Conservation (phyloP, 768 basidiomycete genomes). For the Suillus spraguei region DNA sequence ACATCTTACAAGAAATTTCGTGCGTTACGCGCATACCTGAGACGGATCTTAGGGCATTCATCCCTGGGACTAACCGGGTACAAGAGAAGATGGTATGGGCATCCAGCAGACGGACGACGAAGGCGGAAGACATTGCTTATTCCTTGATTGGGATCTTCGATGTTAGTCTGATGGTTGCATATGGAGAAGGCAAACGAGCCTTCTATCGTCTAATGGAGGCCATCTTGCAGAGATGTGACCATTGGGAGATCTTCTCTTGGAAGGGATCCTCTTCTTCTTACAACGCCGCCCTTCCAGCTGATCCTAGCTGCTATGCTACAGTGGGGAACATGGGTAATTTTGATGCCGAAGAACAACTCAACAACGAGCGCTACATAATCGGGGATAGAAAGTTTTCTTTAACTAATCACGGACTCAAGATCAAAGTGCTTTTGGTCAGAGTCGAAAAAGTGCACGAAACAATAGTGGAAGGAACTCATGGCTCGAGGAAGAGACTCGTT, state of each 20-base stretch:
- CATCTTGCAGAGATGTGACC: conserved; percentile 14
- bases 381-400: conserved; percentile 6
- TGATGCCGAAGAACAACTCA: background rate
- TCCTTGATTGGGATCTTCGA: conserved; percentile 31
- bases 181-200: conserved; percentile 34
- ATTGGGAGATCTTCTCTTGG: conserved; percentile 32
- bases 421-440: conserved; percentile 8
- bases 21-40: conserved; percentile 7
- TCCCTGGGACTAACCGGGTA: conserved; percentile 8
- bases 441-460: background rate
- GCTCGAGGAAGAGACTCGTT: conserved; percentile 1
- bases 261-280: conserved; percentile 21
- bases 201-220: conserved; percentile 30
- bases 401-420: conserved; percentile 6
- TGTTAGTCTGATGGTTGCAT: conserved; percentile 25
- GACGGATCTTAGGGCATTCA: background rate
- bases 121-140: conserved; percentile 32
- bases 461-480: conserved; percentile 4
- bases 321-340: background rate
- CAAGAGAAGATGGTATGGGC: conserved; percentile 35
- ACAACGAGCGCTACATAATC: background rate
- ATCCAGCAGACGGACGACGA: conserved; percentile 29
- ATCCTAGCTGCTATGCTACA: conserved; percentile 23
- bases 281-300: conserved; percentile 22
- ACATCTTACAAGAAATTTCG: conserved; percentile 5